phyloP scores from a whole-genome alignment of 208 protist species.

The Histomonas meleagridis region DNA sequence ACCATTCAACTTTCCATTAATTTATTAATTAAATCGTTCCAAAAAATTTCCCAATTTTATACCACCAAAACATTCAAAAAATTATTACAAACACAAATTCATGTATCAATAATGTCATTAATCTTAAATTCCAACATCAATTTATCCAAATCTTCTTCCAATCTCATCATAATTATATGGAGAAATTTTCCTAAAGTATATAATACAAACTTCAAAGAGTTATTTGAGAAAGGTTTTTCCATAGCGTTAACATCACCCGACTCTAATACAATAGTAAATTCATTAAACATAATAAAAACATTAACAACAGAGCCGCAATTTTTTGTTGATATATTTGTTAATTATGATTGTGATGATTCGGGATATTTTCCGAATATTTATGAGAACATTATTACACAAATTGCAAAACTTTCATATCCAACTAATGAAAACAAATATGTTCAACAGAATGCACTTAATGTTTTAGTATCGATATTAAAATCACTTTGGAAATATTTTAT shows the following conservation, averaged over 20 bases:
- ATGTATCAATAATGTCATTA: not conserved
- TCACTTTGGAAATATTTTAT: conserved; percentile 9
- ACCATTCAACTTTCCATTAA: not conserved
- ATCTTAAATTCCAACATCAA: not conserved
- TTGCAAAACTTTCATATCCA: not conserved
- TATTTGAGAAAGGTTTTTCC: not conserved
- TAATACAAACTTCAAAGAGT: not conserved
- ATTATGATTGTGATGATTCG: not conserved
- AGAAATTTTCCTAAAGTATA: not conserved
- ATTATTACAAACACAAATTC: not conserved
- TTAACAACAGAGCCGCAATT: not conserved
- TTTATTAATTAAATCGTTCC: not conserved
- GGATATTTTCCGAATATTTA: not conserved
- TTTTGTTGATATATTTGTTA: conserved; percentile 29
- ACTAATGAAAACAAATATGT: not conserved
- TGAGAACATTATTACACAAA: not conserved
- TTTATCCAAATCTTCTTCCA: not conserved
- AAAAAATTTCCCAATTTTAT: not conserved
- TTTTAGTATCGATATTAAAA: not conserved
- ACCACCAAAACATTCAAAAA: not conserved
- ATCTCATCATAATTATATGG: not conserved
- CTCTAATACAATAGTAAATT: not conserved
- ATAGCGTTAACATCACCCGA: not conserved
- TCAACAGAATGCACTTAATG: not conserved
- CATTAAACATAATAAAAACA: not conserved